Evolutionary conservation across 345 rosid species (phyloP).

Genomic region (Xanthoceras sorbifolium): DNA sequence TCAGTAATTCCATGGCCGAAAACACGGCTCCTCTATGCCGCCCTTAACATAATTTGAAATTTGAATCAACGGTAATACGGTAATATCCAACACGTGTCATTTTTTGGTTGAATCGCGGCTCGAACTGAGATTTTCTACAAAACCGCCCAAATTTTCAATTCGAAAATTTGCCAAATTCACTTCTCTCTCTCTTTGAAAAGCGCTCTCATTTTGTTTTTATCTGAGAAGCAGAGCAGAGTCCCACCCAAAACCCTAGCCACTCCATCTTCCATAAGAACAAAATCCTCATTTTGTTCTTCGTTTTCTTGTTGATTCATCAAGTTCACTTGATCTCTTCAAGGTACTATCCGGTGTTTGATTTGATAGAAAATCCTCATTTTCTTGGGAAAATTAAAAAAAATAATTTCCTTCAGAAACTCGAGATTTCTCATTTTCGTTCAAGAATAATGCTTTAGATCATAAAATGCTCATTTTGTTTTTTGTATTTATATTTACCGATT

Average conservation of each 20-base stretch:
- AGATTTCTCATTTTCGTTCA: too few relatives aligned
- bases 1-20: not conserved
- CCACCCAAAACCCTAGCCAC: conserved; percentile 11
- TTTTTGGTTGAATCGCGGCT: not conserved
- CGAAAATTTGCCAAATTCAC: conserved; percentile 32
- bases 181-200: conserved; percentile 10
- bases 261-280: not conserved
- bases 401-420: not conserved
- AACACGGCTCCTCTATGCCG: not conserved
- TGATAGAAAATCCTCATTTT: not conserved
- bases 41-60: conserved; percentile 22
- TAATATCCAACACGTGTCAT: not conserved
- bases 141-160: conserved; percentile 40
- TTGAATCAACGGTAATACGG: not conserved
- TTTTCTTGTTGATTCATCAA: too few relatives aligned
- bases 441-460: not conserved
- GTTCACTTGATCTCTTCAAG: not conserved
- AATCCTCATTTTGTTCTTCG: not conserved
- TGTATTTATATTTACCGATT: not conserved
- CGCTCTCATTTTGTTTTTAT: not conserved
- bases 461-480: not conserved
- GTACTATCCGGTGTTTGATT: not conserved
- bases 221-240: not conserved
- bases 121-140: not conserved
- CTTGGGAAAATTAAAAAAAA: not conserved